phyloP scores from a whole-genome alignment of 2,329 filamentous ascomycete genomes.

The Aplosporella prunicola region DNA sequence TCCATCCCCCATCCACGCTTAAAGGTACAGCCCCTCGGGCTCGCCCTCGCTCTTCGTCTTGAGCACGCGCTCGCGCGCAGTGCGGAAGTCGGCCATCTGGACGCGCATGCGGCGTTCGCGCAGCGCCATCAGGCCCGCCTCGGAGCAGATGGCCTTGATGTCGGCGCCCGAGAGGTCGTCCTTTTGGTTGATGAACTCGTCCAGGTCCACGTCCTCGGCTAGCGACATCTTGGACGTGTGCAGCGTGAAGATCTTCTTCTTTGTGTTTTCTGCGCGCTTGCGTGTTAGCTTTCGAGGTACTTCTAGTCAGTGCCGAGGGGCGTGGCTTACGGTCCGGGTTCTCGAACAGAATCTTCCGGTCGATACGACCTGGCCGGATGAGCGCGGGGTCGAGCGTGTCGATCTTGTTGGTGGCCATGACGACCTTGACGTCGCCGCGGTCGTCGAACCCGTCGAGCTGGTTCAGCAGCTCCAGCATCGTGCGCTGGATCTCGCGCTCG shows the following conservation, averaged over 20 bases:
- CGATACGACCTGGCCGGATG: constrained; percentile 94
- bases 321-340: constrained; percentile 54
- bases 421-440: constrained; percentile 96
- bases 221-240: constrained; percentile 99
- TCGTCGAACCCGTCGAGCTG: constrained; percentile 98
- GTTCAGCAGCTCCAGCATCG: constrained; percentile 96
- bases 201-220: constrained; percentile 91
- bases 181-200: constrained; percentile 98
- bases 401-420: constrained; percentile 99
- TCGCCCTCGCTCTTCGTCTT: constrained; percentile 99
- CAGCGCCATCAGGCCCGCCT: constrained; percentile 88
- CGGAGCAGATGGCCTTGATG: constrained; percentile 98
- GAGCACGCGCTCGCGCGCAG: constrained; percentile 85
- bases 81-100: constrained; percentile 95
- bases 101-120: constrained; percentile 95
- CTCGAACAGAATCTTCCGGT: constrained; percentile 85
- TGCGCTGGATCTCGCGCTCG: constrained; percentile 94
- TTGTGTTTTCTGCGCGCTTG: constrained; percentile 73
- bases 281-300: too few relatives aligned
- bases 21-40: constrained; percentile 97
- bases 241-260: constrained; percentile 95
- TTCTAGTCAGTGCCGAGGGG: too few relatives aligned
- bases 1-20: constrained; percentile 32
- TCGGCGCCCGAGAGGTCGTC: constrained; percentile 94
- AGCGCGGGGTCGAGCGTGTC: constrained; percentile 92